Evolutionary conservation across 192 early-diverging fungal species (phyloP).

Genomic region (Jimgerdemannia flammicorona): DNA sequence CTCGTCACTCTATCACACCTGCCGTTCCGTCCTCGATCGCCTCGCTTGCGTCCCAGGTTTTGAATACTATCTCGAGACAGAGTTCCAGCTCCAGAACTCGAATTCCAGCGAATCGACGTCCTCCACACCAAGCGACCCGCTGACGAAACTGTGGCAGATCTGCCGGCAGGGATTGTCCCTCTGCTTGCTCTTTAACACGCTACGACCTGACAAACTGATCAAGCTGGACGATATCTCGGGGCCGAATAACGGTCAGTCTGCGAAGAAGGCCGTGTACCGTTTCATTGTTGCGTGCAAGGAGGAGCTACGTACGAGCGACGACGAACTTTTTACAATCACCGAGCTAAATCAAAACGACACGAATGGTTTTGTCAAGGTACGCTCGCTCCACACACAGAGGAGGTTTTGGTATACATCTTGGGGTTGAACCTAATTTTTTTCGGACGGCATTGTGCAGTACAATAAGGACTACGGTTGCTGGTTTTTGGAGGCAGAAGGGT

Average conservation of each 20-base stretch:
- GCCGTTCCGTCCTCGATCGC: conserved; percentile 64
- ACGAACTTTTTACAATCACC: conserved; percentile 78
- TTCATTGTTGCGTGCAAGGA: conserved; percentile 88
- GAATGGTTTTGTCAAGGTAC: conserved; percentile 93
- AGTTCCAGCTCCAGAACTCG: conserved; percentile 21
- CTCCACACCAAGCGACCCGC: conserved; percentile 44
- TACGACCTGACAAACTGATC: conserved; percentile 58
- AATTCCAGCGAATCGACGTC: conserved; percentile 23
- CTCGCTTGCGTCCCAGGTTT: conserved; percentile 71
- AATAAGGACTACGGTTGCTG: neutral
- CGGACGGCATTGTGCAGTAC: conserved; percentile 1
- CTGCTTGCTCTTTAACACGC: conserved; percentile 67
- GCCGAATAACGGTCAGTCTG: conserved; percentile 57
- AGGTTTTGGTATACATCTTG: neutral
- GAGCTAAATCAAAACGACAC: conserved; percentile 94
- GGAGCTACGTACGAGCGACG: conserved; percentile 69
- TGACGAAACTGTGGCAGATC: conserved; percentile 67
- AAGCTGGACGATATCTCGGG: conserved; percentile 49
- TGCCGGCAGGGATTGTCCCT: conserved; percentile 70
- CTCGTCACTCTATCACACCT: conserved; percentile 69
- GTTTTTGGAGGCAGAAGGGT: too few species aligned
- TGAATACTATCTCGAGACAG: conserved; percentile 46
- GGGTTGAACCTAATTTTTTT: conserved; percentile 6
- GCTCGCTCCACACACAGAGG: neutral
- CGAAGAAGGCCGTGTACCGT: conserved; percentile 81